Percentiles rank a stretch among this genome's conserved stretches.
Evolutionary conservation across 495 filamentous ascomycete genomes (phyloP).

Genomic region (Polyplosphaeria fusca): DNA sequence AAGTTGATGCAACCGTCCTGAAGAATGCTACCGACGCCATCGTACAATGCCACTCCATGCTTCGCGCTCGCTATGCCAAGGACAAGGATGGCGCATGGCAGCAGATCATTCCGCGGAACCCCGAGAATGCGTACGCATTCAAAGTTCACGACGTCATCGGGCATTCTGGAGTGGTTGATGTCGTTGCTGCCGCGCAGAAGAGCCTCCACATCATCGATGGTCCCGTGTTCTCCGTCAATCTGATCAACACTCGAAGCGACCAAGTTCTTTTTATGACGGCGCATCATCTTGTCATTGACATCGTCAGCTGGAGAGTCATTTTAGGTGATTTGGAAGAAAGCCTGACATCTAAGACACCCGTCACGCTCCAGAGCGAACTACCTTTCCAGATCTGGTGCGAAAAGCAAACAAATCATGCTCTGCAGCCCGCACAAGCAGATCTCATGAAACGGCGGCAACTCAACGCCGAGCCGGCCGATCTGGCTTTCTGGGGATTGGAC

Average conservation of each 20-base stretch:
- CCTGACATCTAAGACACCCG: slow-evolving; percentile 1
- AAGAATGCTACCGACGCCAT: slow-evolving; percentile 17
- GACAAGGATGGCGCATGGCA: slow-evolving; percentile 11
- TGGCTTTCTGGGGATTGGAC: slow-evolving; percentile 31
- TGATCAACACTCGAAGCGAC: slow-evolving; percentile 15
- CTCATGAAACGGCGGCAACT: not conserved
- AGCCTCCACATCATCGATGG: slow-evolving; percentile 28
- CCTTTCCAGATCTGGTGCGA: slow-evolving; percentile 30
- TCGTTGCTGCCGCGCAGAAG: slow-evolving; percentile 15
- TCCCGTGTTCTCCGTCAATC: slow-evolving; percentile 29
- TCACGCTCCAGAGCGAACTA: slow-evolving; percentile 12
- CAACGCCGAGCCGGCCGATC: slow-evolving; percentile 10
- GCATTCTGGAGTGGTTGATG: slow-evolving; percentile 1
- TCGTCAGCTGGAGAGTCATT: slow-evolving; percentile 34
- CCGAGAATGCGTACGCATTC: slow-evolving; percentile 12
- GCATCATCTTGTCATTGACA: slow-evolving; percentile 34
- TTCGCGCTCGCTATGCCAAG: slow-evolving; percentile 23
- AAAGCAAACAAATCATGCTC: slow-evolving; percentile 20
- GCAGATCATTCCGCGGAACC: slow-evolving; percentile 22
- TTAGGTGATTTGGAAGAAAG: slow-evolving; percentile 33
- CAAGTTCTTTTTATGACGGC: slow-evolving; percentile 30
- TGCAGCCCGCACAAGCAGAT: not conserved
- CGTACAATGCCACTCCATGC: slow-evolving; percentile 29
- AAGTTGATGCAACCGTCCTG: slow-evolving; percentile 5
- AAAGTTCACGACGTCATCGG: not conserved